Base-by-base conservation (phyloP, 169 alveolate genomes). In the Plasmodium ovale region DNA sequence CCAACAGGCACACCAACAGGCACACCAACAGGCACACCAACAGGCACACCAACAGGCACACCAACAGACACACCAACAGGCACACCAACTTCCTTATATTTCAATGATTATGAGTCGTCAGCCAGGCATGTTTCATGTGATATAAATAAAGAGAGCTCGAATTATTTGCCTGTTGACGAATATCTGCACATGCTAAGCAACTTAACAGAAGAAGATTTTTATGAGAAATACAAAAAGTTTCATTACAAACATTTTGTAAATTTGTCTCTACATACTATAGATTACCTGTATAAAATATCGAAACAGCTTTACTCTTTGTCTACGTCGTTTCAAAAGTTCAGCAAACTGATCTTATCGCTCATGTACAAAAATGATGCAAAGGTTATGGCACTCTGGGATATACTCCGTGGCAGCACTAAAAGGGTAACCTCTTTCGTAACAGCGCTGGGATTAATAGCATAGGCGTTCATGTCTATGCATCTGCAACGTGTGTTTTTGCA, bases 321-420 rank as follows among this genome's bases (percentile, higher is more conserved):
- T 1, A 69, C 60, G 2, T 2, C 69, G 2, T 85, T 85, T 59
- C 37, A 39, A 85, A 68, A 59, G n/a, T 68, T n/a, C 35, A 23
- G 49, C 3, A 67, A 69, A 29, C 16, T 19, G 2, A 68, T 21
- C 6, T 49, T 85, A 85, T 29, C 47, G 9, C 29, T 69, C 42
- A 85, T 85, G 91, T 85, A 85, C 42, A 19, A 85, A 37, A 54
- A 42, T 7, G 74, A 69, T 69, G 42, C 31, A 35, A 67, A 85
- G 49, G 42, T 70, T 25, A 54, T 85, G 27, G 9, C 14, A 5
- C 2, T 85, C 19, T 85, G 91, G 91, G 64, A 69, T 44, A 37
- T 35, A 14, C 42, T 85, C 21, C 69, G 91, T 47, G 47, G 10
- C 19, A 67, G 25, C 1, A 85, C 87, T 7, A 85, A 69, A 51